Evolutionary conservation across 805 yeast genomes (phyloP), one percentile per base, ranked within the genome.

Genomic region (Candida ovalis): DNA sequence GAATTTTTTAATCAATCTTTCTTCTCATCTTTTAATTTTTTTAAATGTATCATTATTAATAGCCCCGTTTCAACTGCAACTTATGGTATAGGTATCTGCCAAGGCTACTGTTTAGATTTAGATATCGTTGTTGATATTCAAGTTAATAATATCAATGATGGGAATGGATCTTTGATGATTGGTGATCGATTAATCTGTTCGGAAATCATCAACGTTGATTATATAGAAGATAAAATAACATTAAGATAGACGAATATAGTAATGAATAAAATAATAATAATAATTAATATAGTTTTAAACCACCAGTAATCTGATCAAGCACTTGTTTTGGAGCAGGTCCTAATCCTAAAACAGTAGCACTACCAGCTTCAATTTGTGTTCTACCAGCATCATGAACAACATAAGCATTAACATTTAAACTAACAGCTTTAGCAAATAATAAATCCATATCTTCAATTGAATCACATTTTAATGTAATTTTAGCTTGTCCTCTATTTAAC

Each of bases 301-400:
- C 83, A 15, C 88, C 84, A 1, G 98, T 91, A 46, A 92, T 81
- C 62, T 83, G 81, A 64, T 94, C 97, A 51, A 92, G 66, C 0
- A 84, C 81, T 0, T 75, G 57, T 55, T 83, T 88, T 21, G 98
- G 97, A 18, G 97, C 98, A 1, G 99, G 99, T 0, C 99, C 99
- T 24, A 94, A 64, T 1, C 98, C 99, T n/a, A 94, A 69, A 1
- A 94, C 98, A 0, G 99, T 94, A 2, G 96, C 95, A 50, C 94
- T 84, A 1, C 98, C 98, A 5, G 96, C 86, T n/a, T 88, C 96
- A 44, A 94, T 81, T 65, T 94, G 97, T 1, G 99, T 92, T 58
- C 97, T 78, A 3, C 99, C 99, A 23, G 99, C 99, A 69, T 94
- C 99, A 57, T 86, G 95, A 35, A 94, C 89, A 5, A 88, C 78